Base-by-base conservation (phyloP, 331 rosid species). In the Acacia pycnantha region DNA sequence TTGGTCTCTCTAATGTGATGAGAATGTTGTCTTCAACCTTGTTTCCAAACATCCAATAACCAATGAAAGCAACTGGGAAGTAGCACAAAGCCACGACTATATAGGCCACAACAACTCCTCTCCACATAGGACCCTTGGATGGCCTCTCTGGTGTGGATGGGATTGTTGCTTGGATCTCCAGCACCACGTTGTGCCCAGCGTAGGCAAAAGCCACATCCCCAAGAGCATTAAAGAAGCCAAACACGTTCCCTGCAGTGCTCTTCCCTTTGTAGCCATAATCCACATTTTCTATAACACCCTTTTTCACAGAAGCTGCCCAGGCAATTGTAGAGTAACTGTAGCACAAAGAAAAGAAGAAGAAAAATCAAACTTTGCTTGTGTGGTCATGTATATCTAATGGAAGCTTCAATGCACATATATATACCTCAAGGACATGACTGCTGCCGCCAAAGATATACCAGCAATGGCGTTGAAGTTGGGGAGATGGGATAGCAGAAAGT, bases 41-140 rank as follows among this genome's bases (percentile, higher is more conserved):
- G 51, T 96, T 96, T 7, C 99, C 99, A 79, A 88, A 96, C 22
- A 91, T 71, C 79, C 86, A 92, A 53, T 79, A 96, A 29, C 99
- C 99, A 14, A 96, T 9, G 6, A 96, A 73, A 78, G 97, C 98
- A 77, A 96, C 99, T 0, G 99, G 98, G 88, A 96, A 93, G 89
- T 96, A 96, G 83, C 99, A 96, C 87, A 96, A 26, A 76, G 98
- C 99, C 33, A 96, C 97, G 46, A 92, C 70, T 69, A 96, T 91
- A 35, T 96, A 93, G 47, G 99, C 98, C 21, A 92, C 89, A 8
- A 96, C 0, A 11, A 93, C 97, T 73, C 99, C 99, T 90, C 10
- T 90, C 99, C 99, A 96, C 99, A 96, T 96, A 5, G 99, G 97
- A 40, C 91, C 97, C 82, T 96, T 96, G 0, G 99, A 96, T 56